Evolutionary conservation across 352 stramenopile genomes (phyloP).

Genomic region (Pythium periplocum): DNA sequence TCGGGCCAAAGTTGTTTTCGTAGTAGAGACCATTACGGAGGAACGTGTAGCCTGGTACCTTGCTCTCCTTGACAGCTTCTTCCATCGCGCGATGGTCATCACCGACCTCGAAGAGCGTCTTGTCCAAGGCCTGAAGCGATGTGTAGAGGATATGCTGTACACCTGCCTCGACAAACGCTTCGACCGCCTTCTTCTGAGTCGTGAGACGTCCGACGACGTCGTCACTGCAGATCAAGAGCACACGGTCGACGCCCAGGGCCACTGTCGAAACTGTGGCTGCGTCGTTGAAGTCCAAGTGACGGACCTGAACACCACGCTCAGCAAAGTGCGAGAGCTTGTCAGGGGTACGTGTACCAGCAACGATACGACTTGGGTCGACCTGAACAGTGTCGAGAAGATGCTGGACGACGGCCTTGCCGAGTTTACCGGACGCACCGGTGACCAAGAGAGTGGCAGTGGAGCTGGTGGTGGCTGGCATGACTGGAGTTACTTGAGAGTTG

Average conservation of each 20-base stretch:
- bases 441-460: conserved; percentile 7
- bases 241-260: neutral
- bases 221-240: neutral
- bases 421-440: neutral
- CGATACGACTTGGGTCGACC: neutral
- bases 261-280: neutral
- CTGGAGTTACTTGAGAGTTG: too few relatives aligned
- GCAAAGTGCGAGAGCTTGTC: neutral
- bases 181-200: neutral
- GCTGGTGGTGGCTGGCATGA: too few relatives aligned
- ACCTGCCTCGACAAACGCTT: neutral
- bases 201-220: neutral
- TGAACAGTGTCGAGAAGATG: neutral
- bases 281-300: neutral
- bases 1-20: conserved; percentile 6
- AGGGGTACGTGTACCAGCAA: neutral
- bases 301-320: neutral
- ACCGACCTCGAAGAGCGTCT: neutral
- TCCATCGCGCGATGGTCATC: too few relatives aligned
- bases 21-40: conserved; percentile 9
- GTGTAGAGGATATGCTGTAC: neutral
- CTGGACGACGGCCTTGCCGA: neutral
- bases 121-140: neutral
- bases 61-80: too few relatives aligned
- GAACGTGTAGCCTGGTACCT: conserved; percentile 1